Evolutionary conservation across 148 eudicot species (phyloP).

Genomic region (Heliamphora exappendiculata): DNA sequence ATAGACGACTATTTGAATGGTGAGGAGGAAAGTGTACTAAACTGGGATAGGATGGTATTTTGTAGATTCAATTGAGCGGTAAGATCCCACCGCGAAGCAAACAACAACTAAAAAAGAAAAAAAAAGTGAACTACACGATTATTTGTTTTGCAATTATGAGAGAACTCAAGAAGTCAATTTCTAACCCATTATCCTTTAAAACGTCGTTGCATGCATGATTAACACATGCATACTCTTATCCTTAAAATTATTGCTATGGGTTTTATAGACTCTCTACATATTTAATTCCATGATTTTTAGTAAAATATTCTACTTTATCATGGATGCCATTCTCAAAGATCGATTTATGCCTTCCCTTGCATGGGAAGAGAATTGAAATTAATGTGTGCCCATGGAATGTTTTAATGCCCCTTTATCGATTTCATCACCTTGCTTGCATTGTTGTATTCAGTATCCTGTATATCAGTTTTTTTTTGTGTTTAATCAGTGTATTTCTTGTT

Average conservation of each 20-base stretch:
- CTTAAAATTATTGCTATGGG: neutral
- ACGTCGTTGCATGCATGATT: neutral
- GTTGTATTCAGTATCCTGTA: neutral
- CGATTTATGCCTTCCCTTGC: neutral
- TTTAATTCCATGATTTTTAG: neutral
- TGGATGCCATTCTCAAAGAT: neutral
- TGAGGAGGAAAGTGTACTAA: neutral
- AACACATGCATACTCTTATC: neutral
- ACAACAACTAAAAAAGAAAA: neutral
- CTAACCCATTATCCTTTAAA: neutral
- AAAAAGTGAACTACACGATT: neutral
- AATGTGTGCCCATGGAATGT: neutral
- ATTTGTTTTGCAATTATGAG: neutral
- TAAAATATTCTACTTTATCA: neutral
- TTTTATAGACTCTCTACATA: neutral
- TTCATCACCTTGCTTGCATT: neutral
- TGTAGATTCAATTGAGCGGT: neutral
- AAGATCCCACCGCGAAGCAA: too few species aligned
- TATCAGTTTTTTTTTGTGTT: neutral
- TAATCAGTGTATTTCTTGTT: conserved; percentile 18
- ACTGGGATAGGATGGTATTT: neutral
- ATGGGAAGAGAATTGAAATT: neutral
- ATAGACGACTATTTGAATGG: neutral
- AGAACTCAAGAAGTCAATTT: neutral
- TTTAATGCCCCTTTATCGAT: neutral